These are phyloP conservation scores for Xylariaceae sp. DNA, from an alignment of 2,329 filamentous ascomycete species.

Conservation along the genomic window DNA sequence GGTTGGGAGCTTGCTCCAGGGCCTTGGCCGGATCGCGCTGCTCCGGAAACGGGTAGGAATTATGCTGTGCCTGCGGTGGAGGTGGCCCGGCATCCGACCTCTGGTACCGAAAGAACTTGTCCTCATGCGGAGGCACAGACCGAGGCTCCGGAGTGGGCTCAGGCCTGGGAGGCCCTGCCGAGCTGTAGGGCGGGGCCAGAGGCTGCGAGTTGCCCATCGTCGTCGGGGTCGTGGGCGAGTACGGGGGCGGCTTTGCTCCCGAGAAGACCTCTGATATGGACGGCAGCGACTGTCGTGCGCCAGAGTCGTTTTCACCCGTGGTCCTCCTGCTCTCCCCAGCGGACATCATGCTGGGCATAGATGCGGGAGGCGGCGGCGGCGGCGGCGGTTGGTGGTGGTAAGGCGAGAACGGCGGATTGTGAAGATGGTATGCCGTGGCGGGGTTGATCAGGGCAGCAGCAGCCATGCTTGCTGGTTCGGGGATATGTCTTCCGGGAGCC, in stretches of 20 bases:
- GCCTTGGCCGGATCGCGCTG: slow-evolving; percentile 20
- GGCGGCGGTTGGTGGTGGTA: slow-evolving; percentile 20
- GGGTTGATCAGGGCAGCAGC: slow-evolving; percentile 26
- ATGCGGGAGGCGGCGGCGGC: slow-evolving; percentile 16
- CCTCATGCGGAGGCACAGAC: slow-evolving; percentile 20
- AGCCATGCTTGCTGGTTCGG: slow-evolving; percentile 23
- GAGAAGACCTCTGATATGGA: slow-evolving; percentile 27
- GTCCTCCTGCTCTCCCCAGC: slow-evolving; percentile 20
- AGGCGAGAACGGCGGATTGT: slow-evolving; percentile 18
- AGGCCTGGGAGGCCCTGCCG: slow-evolving; percentile 16
- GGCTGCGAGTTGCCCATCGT: slow-evolving; percentile 16
- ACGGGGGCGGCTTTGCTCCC: slow-evolving; percentile 19
- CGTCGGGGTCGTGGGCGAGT: slow-evolving; percentile 23
- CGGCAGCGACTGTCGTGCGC: slow-evolving; percentile 25
- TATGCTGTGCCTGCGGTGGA: slow-evolving; percentile 17
- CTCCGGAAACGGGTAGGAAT: slow-evolving; percentile 20
- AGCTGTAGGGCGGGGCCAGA: slow-evolving; percentile 20
- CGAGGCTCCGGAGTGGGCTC: slow-evolving; percentile 21
- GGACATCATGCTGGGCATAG: slow-evolving; percentile 21
- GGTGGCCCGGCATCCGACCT: too few relatives aligned
- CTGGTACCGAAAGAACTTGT: slow-evolving; percentile 22
- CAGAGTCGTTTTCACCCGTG: slow-evolving; percentile 19
- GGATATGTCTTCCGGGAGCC: slow-evolving; percentile 15
- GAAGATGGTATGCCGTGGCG: slow-evolving; percentile 23
- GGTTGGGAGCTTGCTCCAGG: slow-evolving; percentile 14